A percentile compares a stretch with the other conserved stretches of the same genome.
Evolutionary conservation across 805 yeast genomes (phyloP).

Genomic region (Zygoascus flipseniorum): DNA sequence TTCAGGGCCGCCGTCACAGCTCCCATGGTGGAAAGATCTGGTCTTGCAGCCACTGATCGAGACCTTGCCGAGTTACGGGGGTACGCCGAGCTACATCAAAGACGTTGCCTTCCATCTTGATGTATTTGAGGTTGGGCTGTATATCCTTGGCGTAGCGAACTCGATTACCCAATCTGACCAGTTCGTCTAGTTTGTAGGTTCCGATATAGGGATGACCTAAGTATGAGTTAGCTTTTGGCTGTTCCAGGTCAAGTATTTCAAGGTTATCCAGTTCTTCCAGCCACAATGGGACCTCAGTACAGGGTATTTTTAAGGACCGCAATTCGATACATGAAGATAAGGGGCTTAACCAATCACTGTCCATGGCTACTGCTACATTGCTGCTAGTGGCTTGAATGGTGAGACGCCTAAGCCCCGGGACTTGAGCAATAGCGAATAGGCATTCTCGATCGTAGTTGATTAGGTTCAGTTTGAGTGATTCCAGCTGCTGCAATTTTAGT

Average conservation of each 20-base stretch:
- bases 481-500: background rate
- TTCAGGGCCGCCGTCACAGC: background rate
- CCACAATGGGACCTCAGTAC: background rate
- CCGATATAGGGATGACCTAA: slow-evolving; percentile 8
- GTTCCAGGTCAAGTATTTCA: slow-evolving; percentile 57
- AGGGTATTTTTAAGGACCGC: background rate
- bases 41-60: slow-evolving; percentile 9
- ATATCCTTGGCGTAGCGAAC: slow-evolving; percentile 3
- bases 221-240: slow-evolving; percentile 34
- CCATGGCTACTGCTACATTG: background rate
- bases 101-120: slow-evolving; percentile 9
- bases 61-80: slow-evolving; percentile 11
- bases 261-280: slow-evolving; percentile 14
- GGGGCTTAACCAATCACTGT: background rate
- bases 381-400: background rate
- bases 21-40: slow-evolving; percentile 2
- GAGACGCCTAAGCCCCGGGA: background rate
- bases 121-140: slow-evolving; percentile 5
- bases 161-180: slow-evolving; percentile 4
- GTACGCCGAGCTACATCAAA: slow-evolving; percentile 7
- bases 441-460: background rate
- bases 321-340: background rate
- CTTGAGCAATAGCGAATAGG: background rate
- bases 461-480: background rate
- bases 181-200: slow-evolving; percentile 10